Percentiles rank a stretch among this genome's conserved stretches.
Conservation (phyloP, 1,284 basidiomycete species). For the Singerocomus inundabilis region DNA sequence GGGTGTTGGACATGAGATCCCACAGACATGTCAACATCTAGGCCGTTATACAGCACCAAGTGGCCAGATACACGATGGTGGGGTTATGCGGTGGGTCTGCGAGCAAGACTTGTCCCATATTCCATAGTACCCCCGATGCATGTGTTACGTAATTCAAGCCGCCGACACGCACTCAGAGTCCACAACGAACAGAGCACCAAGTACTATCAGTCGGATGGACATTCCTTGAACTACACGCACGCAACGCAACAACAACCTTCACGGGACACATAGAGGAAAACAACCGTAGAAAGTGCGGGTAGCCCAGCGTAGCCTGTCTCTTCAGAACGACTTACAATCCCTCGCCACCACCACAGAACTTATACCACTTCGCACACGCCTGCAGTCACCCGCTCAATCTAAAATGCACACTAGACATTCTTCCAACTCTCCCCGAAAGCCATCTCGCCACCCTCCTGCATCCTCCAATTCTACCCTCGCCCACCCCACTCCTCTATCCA, state of each 20-base stretch:
- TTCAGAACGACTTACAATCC: slow-evolving; percentile 6
- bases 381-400: background rate
- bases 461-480: slow-evolving; percentile 17
- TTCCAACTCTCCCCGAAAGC: slow-evolving; percentile 30
- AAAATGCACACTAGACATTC: slow-evolving; percentile 31
- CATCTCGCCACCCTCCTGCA: slow-evolving; percentile 31
- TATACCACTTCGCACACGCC: slow-evolving; percentile 8
- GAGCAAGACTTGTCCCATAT: too few relatives aligned
- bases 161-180: background rate
- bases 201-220: slow-evolving; percentile 26
- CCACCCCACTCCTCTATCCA: slow-evolving; percentile 30
- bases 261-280: slow-evolving; percentile 1
- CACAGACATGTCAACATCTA: too few relatives aligned
- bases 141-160: slow-evolving; percentile 22
- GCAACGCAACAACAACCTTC: slow-evolving; percentile 1
- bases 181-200: slow-evolving; percentile 11
- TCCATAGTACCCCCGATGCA: background rate
- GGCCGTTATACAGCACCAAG: too few relatives aligned
- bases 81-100: too few relatives aligned
- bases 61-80: too few relatives aligned
- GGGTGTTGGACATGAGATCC: too few relatives aligned
- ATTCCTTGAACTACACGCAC: slow-evolving; percentile 25
- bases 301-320: slow-evolving; percentile 11
- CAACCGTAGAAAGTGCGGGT: slow-evolving; percentile 6
- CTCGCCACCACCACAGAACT: slow-evolving; percentile 9